A percentile compares a stretch with the other conserved stretches of the same genome.
Evolutionary conservation across 2,329 filamentous ascomycete genomes (phyloP).

Genomic region (Sporothrix humicola): DNA sequence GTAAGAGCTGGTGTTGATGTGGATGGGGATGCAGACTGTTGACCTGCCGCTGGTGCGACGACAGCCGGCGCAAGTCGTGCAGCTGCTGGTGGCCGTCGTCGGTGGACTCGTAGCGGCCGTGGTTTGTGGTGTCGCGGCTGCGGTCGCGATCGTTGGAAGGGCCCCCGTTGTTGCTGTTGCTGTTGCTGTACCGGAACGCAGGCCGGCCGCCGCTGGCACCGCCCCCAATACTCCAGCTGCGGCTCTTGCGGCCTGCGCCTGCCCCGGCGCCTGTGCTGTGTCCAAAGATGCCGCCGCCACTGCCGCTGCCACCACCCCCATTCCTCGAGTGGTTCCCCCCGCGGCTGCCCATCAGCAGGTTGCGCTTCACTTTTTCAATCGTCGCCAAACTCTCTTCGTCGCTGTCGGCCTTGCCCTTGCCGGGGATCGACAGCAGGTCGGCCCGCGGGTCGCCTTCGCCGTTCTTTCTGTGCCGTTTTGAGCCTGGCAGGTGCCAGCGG

Average conservation of each 20-base stretch:
- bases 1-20: conserved; percentile 21
- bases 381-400: conserved; percentile 27
- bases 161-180: neutral
- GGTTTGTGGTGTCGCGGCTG: conserved; percentile 5
- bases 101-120: conserved; percentile 20
- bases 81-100: conserved; percentile 28
- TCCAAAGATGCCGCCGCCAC: neutral
- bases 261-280: neutral
- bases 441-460: neutral
- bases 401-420: conserved; percentile 1
- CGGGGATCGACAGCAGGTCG: neutral
- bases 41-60: conserved; percentile 6
- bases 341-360: conserved; percentile 19
- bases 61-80: conserved; percentile 16
- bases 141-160: neutral
- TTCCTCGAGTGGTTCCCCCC: neutral
- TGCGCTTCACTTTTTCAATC: neutral
- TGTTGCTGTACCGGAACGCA: neutral
- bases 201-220: conserved; percentile 22
- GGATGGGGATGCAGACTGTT: neutral
- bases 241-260: conserved; percentile 2
- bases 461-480: neutral
- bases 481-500: neutral
- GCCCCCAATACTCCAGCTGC: conserved; percentile 3
- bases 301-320: neutral